phyloP scores from a whole-genome alignment of 2,329 filamentous ascomycete genomes.

The Aspergillus niger region DNA sequence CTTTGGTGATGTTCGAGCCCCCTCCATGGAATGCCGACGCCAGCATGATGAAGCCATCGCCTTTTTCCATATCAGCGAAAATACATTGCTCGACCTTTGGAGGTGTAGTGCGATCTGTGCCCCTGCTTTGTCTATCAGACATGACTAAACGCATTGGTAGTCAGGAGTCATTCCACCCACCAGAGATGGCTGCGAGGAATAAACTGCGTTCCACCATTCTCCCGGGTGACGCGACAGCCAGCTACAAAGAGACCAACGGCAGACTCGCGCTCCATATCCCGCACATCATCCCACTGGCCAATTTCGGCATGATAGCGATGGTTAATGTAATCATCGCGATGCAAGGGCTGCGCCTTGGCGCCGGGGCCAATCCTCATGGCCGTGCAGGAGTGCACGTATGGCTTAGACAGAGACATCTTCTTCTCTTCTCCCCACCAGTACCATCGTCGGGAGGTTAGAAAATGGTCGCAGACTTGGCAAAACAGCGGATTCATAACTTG shows the following conservation, averaged over 20 bases:
- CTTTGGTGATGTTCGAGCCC: not conserved
- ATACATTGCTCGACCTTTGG: slow-evolving; percentile 1
- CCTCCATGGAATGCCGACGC: not conserved
- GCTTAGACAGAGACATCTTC: slow-evolving; percentile 29
- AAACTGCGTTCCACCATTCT: slow-evolving; percentile 35
- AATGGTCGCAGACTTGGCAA: slow-evolving; percentile 27
- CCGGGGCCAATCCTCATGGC: slow-evolving; percentile 27
- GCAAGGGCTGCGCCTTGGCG: slow-evolving; percentile 25
- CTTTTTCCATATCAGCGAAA: not conserved
- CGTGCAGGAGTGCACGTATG: slow-evolving; percentile 22
- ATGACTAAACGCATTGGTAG: not conserved
- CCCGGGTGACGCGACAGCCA: slow-evolving; percentile 26
- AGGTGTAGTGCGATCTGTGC: not conserved
- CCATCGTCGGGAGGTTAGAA: slow-evolving; percentile 30
- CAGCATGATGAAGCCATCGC: not conserved
- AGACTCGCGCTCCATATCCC: slow-evolving; percentile 21
- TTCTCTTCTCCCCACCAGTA: slow-evolving; percentile 33
- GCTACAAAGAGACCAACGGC: slow-evolving; percentile 29
- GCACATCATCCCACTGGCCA: slow-evolving; percentile 3
- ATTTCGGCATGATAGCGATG: slow-evolving; percentile 13
- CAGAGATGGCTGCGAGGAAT: slow-evolving; percentile 33
- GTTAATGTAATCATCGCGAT: slow-evolving; percentile 20
- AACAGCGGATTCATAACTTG: slow-evolving; percentile 31
- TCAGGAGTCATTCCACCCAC: not conserved
- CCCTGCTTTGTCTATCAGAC: not conserved